Conservation (phyloP, 257 asterid species). For the Datura wrightii region DNA sequence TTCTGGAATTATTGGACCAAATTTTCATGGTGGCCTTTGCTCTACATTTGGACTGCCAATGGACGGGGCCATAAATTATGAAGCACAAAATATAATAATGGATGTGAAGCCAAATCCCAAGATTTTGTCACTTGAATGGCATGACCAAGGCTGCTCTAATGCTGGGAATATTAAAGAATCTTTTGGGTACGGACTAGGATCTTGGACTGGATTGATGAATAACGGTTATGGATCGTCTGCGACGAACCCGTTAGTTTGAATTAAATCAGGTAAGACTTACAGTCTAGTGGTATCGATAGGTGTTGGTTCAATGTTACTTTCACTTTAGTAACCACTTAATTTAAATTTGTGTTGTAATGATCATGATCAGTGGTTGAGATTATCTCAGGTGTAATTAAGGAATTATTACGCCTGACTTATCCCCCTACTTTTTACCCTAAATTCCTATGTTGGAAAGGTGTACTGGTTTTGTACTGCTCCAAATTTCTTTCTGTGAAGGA, state of each 20-base stretch:
- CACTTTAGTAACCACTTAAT: constrained; percentile 15
- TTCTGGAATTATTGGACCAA: neutral
- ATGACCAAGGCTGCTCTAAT: constrained; percentile 63
- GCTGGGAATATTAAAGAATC: constrained; percentile 52
- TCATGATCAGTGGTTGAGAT: neutral
- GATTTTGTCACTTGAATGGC: constrained; percentile 78
- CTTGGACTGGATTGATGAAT: constrained; percentile 88
- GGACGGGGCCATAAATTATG: constrained; percentile 22
- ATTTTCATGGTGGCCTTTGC: constrained; percentile 40
- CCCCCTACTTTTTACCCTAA: neutral
- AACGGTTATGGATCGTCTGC: constrained; percentile 71
- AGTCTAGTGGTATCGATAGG: neutral
- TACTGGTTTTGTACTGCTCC: neutral
- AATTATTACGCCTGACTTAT: constrained; percentile 16
- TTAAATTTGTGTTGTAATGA: neutral
- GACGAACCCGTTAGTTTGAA: constrained; percentile 45
- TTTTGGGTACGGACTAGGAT: constrained; percentile 63
- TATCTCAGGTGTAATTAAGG: neutral
- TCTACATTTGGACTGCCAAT: constrained; percentile 52
- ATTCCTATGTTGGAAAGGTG: neutral
- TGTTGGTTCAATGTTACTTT: constrained; percentile 4
- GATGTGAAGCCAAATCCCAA: constrained; percentile 67
- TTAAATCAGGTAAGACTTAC: neutral
- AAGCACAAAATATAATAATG: constrained; percentile 14
- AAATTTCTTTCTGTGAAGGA: neutral